Evolutionary conservation across 768 basidiomycete genomes (phyloP), one percentile per base, ranked within the genome.

Genomic region (Coprinellus micaceus): DNA sequence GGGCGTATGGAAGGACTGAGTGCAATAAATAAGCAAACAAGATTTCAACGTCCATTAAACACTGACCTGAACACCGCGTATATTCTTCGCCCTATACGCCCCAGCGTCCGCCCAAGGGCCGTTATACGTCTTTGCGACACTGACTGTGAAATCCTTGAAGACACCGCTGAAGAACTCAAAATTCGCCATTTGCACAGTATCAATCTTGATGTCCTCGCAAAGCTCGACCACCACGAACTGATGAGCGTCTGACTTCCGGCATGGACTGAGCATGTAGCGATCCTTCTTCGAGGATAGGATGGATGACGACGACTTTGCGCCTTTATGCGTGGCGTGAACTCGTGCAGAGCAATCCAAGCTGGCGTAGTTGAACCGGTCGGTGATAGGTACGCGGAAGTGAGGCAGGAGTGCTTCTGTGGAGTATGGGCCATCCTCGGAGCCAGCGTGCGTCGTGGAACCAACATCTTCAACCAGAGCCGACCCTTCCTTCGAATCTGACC

Each of bases 81-180:
- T 75, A 66, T 98, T 98, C 76, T 89, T 91, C n/a, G 89, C 94
- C 17, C 81, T 79, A 65, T 89, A 91, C 0, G 82, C 83, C 17
- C 93, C 94, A 1, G 90, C 88, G 33, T 73, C 75, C 13, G 79
- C 81, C 89, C 91, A 94, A 25, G 76, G 69, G 39, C 78, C 78
- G 19, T 77, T 80, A 60, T 89, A 89, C 9, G 86, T 91, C 61
- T 95, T 97, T 1, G 93, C 85, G 11, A 82, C 93, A 68, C 88
- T 90, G 46, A 98, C 86, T 4, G 81, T 81, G 59, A 98, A 89
- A 54, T 96, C 92, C 71, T 90, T 89, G 76, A 98, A 95, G 13
- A 97, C 90, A 1, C 95, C 94, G 60, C 89, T 92, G 73, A 98
- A 99, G 75, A 98, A 98, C 74, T 99, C 96, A 67, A 91, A 97